These are phyloP conservation scores for Malus hybrid DNA, from an alignment of 331 rosid genomes.

Conservation along the genomic window DNA sequence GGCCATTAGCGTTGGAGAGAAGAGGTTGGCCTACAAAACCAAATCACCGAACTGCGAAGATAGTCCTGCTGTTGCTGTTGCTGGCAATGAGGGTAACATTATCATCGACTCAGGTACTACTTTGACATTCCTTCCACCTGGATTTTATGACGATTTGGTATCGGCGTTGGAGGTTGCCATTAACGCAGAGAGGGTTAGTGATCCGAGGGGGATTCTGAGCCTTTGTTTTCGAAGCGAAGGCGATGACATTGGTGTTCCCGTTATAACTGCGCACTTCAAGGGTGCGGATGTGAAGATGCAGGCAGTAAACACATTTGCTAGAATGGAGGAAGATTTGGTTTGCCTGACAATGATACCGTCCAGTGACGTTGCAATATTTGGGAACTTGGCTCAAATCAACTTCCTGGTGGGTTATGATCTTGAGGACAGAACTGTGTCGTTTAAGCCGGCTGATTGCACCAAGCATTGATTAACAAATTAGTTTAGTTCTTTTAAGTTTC, in stretches of 20 bases:
- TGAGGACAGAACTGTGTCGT: slow-evolving; percentile 18
- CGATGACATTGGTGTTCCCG: slow-evolving; percentile 1
- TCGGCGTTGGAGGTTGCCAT: slow-evolving; percentile 16
- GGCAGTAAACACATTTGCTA: slow-evolving; percentile 23
- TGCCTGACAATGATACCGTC: slow-evolving; percentile 32
- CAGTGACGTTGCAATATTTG: slow-evolving; percentile 9
- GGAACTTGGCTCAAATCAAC: slow-evolving; percentile 55
- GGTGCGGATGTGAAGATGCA: slow-evolving; percentile 41
- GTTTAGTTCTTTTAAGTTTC: too few relatives aligned
- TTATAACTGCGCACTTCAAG: slow-evolving; percentile 29
- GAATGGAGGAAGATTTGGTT: slow-evolving; percentile 17
- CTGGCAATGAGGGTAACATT: slow-evolving; percentile 28
- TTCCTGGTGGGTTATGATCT: slow-evolving; percentile 44
- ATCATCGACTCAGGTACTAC: slow-evolving; percentile 54
- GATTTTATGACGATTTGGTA: slow-evolving; percentile 3
- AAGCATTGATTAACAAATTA: not conserved
- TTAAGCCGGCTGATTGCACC: slow-evolving; percentile 36
- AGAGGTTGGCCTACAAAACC: slow-evolving; percentile 13
- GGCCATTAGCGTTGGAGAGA: slow-evolving; percentile 38
- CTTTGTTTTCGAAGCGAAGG: slow-evolving; percentile 24
- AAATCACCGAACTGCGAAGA: not conserved
- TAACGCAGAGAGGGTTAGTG: slow-evolving; percentile 10
- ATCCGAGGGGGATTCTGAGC: slow-evolving; percentile 17
- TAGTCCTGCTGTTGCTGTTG: not conserved
- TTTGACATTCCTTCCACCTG: slow-evolving; percentile 17